phyloP scores from a whole-genome alignment of 352 stramenopile genomes.

The Pythium angustatum region DNA sequence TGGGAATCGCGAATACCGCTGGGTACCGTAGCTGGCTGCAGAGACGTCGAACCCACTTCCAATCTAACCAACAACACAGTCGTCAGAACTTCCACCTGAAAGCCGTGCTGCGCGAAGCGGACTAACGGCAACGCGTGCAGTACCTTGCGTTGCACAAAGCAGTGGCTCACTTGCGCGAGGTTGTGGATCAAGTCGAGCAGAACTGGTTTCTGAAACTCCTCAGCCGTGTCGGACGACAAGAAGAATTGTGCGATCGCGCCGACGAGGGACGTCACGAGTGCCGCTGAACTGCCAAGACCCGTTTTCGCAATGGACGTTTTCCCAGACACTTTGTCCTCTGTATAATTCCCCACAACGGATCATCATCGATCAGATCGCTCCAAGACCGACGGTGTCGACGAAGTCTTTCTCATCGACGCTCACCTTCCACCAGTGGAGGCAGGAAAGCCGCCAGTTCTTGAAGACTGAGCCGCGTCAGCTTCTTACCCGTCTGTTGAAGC shows the following conservation, averaged over 20 bases:
- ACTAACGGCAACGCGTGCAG: too few relatives aligned
- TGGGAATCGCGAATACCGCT: conserved; percentile 93
- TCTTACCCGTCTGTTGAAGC: conserved; percentile 62
- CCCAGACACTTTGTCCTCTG: too few relatives aligned
- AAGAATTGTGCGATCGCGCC: conserved; percentile 89
- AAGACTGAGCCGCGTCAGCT: conserved; percentile 67
- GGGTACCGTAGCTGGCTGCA: conserved; percentile 92
- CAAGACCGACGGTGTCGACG: too few relatives aligned
- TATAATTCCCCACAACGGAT: too few relatives aligned
- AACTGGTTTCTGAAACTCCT: not conserved
- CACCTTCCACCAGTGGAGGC: conserved; percentile 65
- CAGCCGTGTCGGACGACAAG: conserved; percentile 16
- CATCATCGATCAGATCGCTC: too few relatives aligned
- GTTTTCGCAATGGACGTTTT: conserved; percentile 86
- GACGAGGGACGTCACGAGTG: conserved; percentile 94
- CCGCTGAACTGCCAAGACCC: conserved; percentile 94
- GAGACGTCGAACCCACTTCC: conserved; percentile 97
- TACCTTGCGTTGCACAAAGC: conserved; percentile 95
- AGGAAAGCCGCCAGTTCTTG: conserved; percentile 83
- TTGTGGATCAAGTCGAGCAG: conserved; percentile 87
- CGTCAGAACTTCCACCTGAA: not conserved
- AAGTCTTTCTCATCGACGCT: not conserved
- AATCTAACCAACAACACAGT: conserved; percentile 49
- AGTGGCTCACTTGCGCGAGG: conserved; percentile 94
- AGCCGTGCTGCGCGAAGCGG: too few relatives aligned